Evolutionary conservation across 2,329 filamentous ascomycete genomes (phyloP).

Genomic region (Epichloe typhina): DNA sequence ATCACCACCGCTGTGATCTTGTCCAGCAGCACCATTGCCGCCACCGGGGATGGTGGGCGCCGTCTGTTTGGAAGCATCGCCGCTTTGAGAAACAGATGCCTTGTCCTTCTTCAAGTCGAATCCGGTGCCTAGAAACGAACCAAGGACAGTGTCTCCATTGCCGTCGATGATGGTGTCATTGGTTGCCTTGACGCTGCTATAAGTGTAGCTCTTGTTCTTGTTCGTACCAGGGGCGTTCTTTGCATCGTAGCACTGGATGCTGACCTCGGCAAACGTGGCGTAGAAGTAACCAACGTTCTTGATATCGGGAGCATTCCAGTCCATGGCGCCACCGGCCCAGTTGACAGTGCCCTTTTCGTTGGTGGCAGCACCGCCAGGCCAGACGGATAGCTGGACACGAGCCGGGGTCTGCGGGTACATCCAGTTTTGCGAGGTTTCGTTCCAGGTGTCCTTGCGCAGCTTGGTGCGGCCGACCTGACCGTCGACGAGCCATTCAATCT

Average conservation of each 20-base stretch:
- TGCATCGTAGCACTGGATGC: conserved; percentile 73
- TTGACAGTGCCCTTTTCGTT: conserved; percentile 76
- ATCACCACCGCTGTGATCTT: conserved; percentile 9
- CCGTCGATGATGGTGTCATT: conserved; percentile 69
- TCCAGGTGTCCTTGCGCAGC: conserved; percentile 72
- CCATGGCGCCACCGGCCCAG: conserved; percentile 83
- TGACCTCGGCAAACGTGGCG: conserved; percentile 62
- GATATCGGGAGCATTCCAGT: conserved; percentile 73
- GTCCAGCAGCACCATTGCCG: conserved; percentile 12
- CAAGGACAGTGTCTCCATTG: conserved; percentile 61
- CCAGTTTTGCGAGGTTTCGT: conserved; percentile 68
- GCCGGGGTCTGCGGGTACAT: conserved; percentile 84
- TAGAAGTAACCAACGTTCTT: conserved; percentile 79
- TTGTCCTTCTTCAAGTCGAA: conserved; percentile 49
- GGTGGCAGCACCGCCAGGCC: conserved; percentile 72
- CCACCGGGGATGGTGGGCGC: conserved; percentile 19
- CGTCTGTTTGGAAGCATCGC: conserved; percentile 11
- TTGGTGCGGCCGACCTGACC: conserved; percentile 63
- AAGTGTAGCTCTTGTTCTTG: conserved; percentile 62
- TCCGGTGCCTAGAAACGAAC: conserved; percentile 70
- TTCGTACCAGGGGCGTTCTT: conserved; percentile 49
- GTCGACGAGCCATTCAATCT: conserved; percentile 78
- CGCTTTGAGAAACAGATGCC: conserved; percentile 10
- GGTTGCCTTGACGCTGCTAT: conserved; percentile 48
- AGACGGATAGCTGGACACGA: conserved; percentile 85